Evolutionary conservation across 192 early-diverging fungal species (phyloP).

Genomic region (Coemansia sp.): DNA sequence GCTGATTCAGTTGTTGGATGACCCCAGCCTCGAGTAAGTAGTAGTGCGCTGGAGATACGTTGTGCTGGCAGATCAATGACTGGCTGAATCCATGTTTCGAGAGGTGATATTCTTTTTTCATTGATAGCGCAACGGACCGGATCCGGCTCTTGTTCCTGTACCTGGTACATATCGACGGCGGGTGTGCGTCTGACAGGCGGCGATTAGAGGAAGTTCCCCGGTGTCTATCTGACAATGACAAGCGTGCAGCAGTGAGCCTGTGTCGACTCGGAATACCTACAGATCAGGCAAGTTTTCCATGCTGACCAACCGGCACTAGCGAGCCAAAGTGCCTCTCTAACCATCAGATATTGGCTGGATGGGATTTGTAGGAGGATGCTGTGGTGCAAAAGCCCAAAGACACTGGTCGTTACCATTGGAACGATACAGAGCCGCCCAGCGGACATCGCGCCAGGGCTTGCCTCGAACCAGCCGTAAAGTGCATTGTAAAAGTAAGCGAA

Average conservation of each 20-base stretch:
- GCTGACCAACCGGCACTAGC: no score
- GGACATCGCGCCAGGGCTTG: constrained; percentile 1
- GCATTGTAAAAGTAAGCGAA: constrained; percentile 17
- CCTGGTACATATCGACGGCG: constrained; percentile 29
- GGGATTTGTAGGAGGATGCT: no score
- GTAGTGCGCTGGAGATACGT: no score
- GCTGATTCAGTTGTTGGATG: constrained; percentile 33
- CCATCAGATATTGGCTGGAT: no score
- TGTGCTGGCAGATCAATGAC: no score
- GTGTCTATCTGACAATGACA: constrained; percentile 37
- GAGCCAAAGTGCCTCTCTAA: no score
- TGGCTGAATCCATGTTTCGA: no score
- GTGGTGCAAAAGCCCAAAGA: no score
- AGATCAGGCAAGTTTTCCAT: constrained; percentile 27
- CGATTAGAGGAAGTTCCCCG: constrained; percentile 41
- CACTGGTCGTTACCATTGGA: neutral
- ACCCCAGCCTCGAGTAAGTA: constrained; percentile 32
- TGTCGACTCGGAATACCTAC: constrained; percentile 28
- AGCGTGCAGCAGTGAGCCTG: constrained; percentile 31
- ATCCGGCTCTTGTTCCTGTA: constrained; percentile 40
- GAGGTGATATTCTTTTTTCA: neutral
- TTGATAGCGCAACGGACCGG: constrained; percentile 27
- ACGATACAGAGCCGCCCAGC: neutral
- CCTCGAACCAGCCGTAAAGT: constrained; percentile 32
- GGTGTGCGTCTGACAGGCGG: constrained; percentile 26